These are phyloP conservation scores for Lactifluus volemus DNA, from an alignment of 768 basidiomycete species.

Conservation along the genomic window DNA sequence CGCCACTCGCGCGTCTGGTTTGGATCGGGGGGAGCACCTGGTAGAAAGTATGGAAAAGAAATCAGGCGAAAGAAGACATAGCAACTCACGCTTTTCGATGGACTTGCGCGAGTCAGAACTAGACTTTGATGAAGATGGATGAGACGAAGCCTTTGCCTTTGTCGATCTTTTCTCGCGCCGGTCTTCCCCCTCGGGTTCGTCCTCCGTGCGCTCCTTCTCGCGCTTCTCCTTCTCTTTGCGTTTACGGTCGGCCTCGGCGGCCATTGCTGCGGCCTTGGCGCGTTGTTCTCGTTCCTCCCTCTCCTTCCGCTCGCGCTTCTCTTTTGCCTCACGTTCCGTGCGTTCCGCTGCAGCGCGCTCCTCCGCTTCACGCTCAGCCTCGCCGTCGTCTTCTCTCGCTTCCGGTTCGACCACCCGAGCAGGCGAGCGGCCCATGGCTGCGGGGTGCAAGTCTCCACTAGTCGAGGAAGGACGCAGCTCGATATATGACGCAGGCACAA, in stretches of 20 bases:
- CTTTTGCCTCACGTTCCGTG: conserved; percentile 23
- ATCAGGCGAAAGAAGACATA: too few species aligned
- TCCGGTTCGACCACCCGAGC: conserved; percentile 8
- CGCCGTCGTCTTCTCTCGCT: conserved; percentile 18
- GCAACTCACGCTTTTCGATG: too few species aligned
- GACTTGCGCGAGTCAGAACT: too few species aligned
- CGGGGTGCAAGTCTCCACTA: neutral
- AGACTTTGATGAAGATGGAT: too few species aligned
- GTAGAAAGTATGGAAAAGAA: too few species aligned
- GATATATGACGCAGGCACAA: conserved; percentile 93
- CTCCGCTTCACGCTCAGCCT: conserved; percentile 18
- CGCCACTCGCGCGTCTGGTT: too few species aligned
- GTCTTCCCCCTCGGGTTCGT: too few species aligned
- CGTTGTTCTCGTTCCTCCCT: conserved; percentile 29
- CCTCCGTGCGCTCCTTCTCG: too few species aligned
- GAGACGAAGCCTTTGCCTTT: too few species aligned
- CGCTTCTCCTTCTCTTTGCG: conserved; percentile 27
- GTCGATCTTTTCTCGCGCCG: too few species aligned
- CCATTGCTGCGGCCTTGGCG: conserved; percentile 29
- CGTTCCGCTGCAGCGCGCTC: conserved; percentile 22
- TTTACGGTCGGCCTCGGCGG: conserved; percentile 29
- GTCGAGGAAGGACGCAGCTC: conserved; percentile 42
- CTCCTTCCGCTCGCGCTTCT: conserved; percentile 27
- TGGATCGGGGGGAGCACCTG: too few species aligned
- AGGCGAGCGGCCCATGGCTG: conserved; percentile 10